These are phyloP conservation scores for Orychophragmus violaceus DNA, from an alignment of 345 rosid species.

Conservation along the genomic window DNA sequence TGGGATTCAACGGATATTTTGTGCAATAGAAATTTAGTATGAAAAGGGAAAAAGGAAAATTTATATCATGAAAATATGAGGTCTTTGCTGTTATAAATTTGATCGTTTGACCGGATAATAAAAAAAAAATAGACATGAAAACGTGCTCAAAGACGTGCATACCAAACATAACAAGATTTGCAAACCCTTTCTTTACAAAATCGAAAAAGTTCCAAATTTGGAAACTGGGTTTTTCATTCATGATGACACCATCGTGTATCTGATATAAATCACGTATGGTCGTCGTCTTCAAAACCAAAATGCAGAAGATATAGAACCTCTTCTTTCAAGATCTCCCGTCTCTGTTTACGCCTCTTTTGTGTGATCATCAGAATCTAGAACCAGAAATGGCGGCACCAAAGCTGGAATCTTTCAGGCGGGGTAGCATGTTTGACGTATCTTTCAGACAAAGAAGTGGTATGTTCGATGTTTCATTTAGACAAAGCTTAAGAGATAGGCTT, in stretches of 20 bases:
- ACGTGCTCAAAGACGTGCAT: constrained; percentile 29
- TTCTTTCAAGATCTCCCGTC: neutral
- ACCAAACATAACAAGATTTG: constrained; percentile 17
- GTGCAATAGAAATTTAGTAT: neutral
- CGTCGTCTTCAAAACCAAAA: neutral
- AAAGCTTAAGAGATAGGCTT: constrained; percentile 29
- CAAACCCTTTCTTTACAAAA: constrained; percentile 1
- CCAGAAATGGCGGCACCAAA: constrained; percentile 25
- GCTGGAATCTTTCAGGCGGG: constrained; percentile 29
- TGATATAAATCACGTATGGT: neutral
- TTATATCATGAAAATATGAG: constrained; percentile 23
- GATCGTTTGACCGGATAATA: constrained; percentile 6
- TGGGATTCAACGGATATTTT: constrained; percentile 29
- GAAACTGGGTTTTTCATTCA: constrained; percentile 1
- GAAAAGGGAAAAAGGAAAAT: neutral
- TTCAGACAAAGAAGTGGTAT: constrained; percentile 31
- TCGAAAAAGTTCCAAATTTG: neutral
- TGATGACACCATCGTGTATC: neutral
- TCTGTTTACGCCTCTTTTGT: neutral
- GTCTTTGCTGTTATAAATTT: neutral
- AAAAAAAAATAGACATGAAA: constrained; percentile 10
- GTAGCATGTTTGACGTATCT: constrained; percentile 29
- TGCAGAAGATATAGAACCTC: constrained; percentile 5
- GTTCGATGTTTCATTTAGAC: constrained; percentile 29
- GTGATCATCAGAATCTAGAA: constrained; percentile 16